Percentiles rank a stretch among this genome's conserved stretches.
These are phyloP conservation scores for Tuber calosporum DNA, from an alignment of 495 filamentous ascomycete species.

Conservation along the genomic window DNA sequence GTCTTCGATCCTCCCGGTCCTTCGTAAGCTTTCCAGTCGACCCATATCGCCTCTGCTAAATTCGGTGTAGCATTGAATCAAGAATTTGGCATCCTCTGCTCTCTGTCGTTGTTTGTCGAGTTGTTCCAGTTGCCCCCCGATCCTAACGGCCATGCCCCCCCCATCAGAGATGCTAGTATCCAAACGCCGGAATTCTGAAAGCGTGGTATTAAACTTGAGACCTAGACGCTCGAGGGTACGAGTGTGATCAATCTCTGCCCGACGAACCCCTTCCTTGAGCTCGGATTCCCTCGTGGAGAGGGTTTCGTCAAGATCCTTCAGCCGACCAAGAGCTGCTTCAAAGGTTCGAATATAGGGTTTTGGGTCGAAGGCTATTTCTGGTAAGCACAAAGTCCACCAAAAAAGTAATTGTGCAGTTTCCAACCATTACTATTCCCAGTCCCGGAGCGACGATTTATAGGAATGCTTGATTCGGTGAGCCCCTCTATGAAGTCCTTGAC, in stretches of 20 bases:
- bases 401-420: background rate
- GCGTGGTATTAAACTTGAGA: slow-evolving; percentile 79
- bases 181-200: slow-evolving; percentile 80
- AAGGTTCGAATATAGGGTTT: slow-evolving; percentile 96
- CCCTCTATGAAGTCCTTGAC: slow-evolving; percentile 94
- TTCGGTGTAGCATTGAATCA: slow-evolving; percentile 93
- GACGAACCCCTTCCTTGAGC: slow-evolving; percentile 74
- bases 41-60: slow-evolving; percentile 53
- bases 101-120: slow-evolving; percentile 83
- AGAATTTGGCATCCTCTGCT: slow-evolving; percentile 85
- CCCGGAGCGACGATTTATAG: slow-evolving; percentile 65
- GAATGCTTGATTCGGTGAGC: slow-evolving; percentile 75
- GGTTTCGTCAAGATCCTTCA: slow-evolving; percentile 75
- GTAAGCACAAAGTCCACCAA: background rate
- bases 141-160: slow-evolving; percentile 83
- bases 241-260: slow-evolving; percentile 85
- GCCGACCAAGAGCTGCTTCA: slow-evolving; percentile 69
- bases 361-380: slow-evolving; percentile 68
- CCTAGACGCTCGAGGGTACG: slow-evolving; percentile 78
- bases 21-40: slow-evolving; percentile 43
- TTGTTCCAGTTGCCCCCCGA: slow-evolving; percentile 86
- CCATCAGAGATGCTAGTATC: slow-evolving; percentile 63
- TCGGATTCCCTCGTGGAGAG: slow-evolving; percentile 83
- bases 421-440: slow-evolving; percentile 1
- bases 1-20: slow-evolving; percentile 40